Evolutionary conservation across 345 rosid genomes (phyloP).

Genomic region (Gynandropsis gynandra): DNA sequence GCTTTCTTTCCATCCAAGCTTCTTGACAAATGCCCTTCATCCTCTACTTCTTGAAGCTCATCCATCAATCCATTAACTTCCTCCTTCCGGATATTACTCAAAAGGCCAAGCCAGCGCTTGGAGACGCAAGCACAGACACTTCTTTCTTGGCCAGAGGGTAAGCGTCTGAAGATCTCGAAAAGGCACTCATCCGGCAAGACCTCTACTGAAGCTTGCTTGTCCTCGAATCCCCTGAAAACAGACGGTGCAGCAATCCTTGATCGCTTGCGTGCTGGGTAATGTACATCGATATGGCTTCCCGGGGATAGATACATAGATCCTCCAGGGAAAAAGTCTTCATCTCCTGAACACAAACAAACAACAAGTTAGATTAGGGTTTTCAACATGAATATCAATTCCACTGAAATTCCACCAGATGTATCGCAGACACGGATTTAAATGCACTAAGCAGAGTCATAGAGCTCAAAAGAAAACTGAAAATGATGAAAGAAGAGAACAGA

Average conservation of each 20-base stretch:
- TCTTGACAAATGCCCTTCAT: constrained; percentile 66
- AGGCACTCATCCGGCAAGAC: constrained; percentile 90
- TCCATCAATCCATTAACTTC: constrained; percentile 36
- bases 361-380: constrained; percentile 4
- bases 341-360: constrained; percentile 36
- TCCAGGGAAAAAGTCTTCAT: constrained; percentile 59
- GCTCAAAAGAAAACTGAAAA: constrained; percentile 2
- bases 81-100: constrained; percentile 51
- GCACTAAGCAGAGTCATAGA: not conserved
- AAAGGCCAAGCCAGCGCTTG: constrained; percentile 79
- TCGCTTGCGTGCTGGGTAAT: constrained; percentile 69
- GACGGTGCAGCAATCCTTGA: constrained; percentile 63
- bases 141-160: constrained; percentile 73
- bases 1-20: constrained; percentile 85
- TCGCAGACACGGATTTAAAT: not conserved
- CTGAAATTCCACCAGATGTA: too few relatives aligned
- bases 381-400: not conserved
- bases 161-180: constrained; percentile 74
- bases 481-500: constrained; percentile 1
- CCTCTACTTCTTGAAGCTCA: constrained; percentile 35
- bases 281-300: constrained; percentile 58
- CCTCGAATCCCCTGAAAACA: constrained; percentile 50
- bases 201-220: constrained; percentile 55
- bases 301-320: constrained; percentile 68
- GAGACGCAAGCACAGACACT: constrained; percentile 79